Base-by-base conservation (phyloP, 169 alveolate genomes). In the Eimeria brunetti region DNA sequence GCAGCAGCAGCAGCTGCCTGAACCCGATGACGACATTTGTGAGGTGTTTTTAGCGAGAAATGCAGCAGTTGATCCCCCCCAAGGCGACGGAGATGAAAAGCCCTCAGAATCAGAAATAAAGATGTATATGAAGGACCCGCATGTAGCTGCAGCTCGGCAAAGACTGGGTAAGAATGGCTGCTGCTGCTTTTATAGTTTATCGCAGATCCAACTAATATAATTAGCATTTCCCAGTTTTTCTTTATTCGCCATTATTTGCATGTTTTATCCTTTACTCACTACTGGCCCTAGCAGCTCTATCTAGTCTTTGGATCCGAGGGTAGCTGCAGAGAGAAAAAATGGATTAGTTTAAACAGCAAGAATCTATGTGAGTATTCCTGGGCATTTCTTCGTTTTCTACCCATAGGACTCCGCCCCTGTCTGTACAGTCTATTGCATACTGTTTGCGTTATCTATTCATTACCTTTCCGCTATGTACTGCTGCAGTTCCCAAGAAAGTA, bases 41-140 rank as follows among this genome's bases (percentile, higher is more conserved):
- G 83, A 38, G 56, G 30, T 27, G 18, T 69, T 11, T 69, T 12
- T 14, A 36, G n/a, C 80, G 6, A 12, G 24, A 69, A 69, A 33
- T 36, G 80, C 44, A 69, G 27, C 49, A 69, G 9, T 16, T n/a
- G 33, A 51, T 33, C n/a, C 49, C 11, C 12, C 80, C 20, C 51
- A 30, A 30, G n/a, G 44, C 44, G 33, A 38, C 51, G 33, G 18
- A 16, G 51, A 73, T 38, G 53, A 16, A 14, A 36, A 53, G 53
- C 83, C 83, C 16, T 73, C 83, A 14, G 83, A 73, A 56, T 14
- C 22, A 2, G 83, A 73, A 38, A 73, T 73, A 73, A 73, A 38
- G 53, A 53, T 38, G 6, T 73, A 73, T 38, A 73, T 73, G 83
- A 38, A 73, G 56, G 83, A 38, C 38, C 33, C 51, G 18, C 33